Conservation (phyloP, 1,139 yeast genomes). For the Candida gigantensis region DNA sequence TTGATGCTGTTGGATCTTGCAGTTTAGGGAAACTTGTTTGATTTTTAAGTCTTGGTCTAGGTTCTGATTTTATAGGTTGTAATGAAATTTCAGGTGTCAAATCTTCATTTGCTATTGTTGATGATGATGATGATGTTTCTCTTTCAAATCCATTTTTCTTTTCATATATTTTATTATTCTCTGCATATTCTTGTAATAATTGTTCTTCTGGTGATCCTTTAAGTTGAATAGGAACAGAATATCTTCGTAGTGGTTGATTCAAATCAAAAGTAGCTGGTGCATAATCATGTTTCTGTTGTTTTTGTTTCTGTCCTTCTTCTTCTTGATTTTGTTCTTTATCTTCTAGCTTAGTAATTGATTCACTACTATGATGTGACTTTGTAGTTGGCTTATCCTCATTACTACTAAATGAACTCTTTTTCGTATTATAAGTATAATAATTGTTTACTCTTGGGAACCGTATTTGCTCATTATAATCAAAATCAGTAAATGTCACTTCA, state of each 20-base stretch:
- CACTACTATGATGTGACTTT: neutral
- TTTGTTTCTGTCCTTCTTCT: conserved; percentile 5
- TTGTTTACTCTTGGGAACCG: conserved; percentile 45
- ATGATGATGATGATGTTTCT: no score
- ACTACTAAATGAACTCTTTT: conserved; percentile 8
- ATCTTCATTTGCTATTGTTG: no score
- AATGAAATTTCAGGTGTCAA: no score
- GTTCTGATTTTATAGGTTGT: neutral
- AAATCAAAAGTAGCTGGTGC: conserved; percentile 46
- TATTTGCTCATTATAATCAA: conserved; percentile 47
- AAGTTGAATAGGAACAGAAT: conserved; percentile 21
- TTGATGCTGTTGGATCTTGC: conserved; percentile 14
- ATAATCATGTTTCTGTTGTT: conserved; percentile 18
- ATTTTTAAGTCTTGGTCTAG: conserved; percentile 16
- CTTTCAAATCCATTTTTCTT: no score
- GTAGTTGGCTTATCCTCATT: conserved; percentile 4
- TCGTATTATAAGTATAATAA: conserved; percentile 23
- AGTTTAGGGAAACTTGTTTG: conserved; percentile 14
- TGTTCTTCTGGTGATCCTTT: conserved; percentile 10
- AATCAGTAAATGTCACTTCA: conserved; percentile 21
- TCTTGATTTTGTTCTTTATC: conserved; percentile 3
- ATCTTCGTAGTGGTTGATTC: conserved; percentile 35
- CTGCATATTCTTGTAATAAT: conserved; percentile 20
- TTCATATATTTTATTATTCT: conserved; percentile 21
- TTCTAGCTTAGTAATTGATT: neutral